Conservation (phyloP, 805 yeast species). For the Candida sanyiensis region DNA sequence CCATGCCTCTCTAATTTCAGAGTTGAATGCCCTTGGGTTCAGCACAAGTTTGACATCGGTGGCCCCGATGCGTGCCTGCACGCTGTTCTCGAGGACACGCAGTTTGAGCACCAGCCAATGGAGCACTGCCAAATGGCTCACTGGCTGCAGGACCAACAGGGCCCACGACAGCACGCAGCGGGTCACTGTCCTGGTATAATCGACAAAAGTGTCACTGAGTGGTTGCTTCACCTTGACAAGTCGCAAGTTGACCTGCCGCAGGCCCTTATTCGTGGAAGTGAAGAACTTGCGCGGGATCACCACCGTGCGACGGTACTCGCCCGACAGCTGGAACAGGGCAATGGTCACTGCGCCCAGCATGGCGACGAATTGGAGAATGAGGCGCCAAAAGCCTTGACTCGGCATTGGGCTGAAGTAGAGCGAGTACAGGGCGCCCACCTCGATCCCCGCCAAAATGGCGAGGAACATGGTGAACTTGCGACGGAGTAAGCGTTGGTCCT, state of each 20-base stretch:
- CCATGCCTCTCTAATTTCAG: constrained; percentile 90
- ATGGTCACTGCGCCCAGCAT: constrained; percentile 62
- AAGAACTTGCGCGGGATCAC: constrained; percentile 76
- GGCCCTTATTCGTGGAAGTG: constrained; percentile 80
- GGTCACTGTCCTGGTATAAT: constrained; percentile 28
- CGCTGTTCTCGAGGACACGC: constrained; percentile 27
- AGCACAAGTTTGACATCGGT: constrained; percentile 75
- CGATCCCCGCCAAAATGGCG: constrained; percentile 35
- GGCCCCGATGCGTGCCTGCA: constrained; percentile 66
- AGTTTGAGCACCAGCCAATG: constrained; percentile 13
- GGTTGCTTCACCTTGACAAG: constrained; percentile 55
- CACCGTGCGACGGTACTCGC: constrained; percentile 83
- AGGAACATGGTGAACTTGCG: constrained; percentile 36
- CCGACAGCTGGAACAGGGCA: constrained; percentile 75
- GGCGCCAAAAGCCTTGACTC: constrained; percentile 35
- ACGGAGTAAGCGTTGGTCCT: constrained; percentile 62
- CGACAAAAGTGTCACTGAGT: constrained; percentile 32
- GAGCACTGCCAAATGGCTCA: constrained; percentile 6
- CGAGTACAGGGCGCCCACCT: constrained; percentile 35
- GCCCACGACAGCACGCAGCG: constrained; percentile 21
- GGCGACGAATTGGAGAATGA: constrained; percentile 45
- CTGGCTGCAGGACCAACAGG: constrained; percentile 12
- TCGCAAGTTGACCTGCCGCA: constrained; percentile 75
- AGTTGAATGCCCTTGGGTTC: constrained; percentile 73
- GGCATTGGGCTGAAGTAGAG: constrained; percentile 33